Conservation (phyloP, 768 basidiomycete species). For the Pilatotrama ljubarskyi region DNA sequence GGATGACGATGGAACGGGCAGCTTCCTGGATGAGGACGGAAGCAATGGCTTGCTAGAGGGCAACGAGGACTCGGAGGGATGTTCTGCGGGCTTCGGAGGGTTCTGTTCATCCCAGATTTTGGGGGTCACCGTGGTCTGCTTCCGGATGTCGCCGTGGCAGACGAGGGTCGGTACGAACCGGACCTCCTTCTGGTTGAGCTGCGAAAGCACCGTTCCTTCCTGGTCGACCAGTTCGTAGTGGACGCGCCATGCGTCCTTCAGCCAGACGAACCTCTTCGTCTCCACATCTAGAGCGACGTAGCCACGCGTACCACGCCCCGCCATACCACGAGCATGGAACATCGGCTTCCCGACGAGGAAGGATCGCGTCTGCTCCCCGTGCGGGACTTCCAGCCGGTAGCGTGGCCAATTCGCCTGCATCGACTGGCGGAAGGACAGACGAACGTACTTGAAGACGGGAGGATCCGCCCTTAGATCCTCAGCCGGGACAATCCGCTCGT, state of each 20-base stretch:
- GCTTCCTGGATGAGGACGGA: too few relatives aligned
- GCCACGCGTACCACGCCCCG: constrained; percentile 11
- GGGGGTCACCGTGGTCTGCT: background rate
- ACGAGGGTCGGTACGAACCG: background rate
- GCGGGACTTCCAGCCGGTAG: background rate
- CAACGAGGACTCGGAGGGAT: too few relatives aligned
- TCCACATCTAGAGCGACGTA: constrained; percentile 17
- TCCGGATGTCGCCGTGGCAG: background rate
- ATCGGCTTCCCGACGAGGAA: constrained; percentile 11
- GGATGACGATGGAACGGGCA: too few relatives aligned
- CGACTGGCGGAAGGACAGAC: background rate
- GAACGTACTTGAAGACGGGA: background rate
- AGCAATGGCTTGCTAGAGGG: too few relatives aligned
- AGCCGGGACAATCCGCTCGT: too few relatives aligned
- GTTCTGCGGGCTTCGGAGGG: too few relatives aligned
- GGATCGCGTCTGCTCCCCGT: background rate
- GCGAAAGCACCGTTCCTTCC: constrained; percentile 1
- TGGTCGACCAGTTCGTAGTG: background rate
- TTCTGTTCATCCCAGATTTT: background rate
- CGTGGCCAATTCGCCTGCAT: background rate
- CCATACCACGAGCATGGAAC: background rate
- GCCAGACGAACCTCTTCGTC: constrained; percentile 3
- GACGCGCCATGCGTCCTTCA: constrained; percentile 20
- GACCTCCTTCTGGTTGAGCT: background rate
- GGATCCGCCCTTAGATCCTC: background rate